Conservation (phyloP, 1,284 basidiomycete species). For the Cryptococcus sp. region DNA sequence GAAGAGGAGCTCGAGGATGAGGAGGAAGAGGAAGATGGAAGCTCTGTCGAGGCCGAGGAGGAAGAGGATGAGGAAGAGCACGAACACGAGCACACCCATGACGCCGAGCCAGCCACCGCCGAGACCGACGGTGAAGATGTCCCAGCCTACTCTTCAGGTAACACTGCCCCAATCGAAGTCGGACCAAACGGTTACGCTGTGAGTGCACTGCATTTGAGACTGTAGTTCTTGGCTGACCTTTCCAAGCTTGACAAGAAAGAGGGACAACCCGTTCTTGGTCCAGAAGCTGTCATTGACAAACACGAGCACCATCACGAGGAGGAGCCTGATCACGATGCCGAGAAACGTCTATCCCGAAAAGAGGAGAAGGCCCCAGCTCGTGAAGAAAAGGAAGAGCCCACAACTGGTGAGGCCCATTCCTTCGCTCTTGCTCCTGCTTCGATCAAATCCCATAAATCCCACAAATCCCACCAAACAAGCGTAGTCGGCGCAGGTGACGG, state of each 20-base stretch:
- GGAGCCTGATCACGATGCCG: neutral
- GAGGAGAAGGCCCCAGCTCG: constrained; percentile 45
- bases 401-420: constrained; percentile 41
- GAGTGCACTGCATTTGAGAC: constrained; percentile 35
- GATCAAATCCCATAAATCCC: neutral
- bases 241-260: constrained; percentile 44
- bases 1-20: constrained; percentile 63
- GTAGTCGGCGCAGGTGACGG: constrained; percentile 5
- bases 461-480: neutral
- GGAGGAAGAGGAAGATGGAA: constrained; percentile 63
- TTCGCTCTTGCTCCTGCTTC: constrained; percentile 10
- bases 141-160: constrained; percentile 48
- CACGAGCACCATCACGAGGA: constrained; percentile 4
- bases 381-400: constrained; percentile 24
- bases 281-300: constrained; percentile 19
- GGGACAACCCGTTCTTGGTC: constrained; percentile 24
- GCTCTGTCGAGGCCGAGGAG: constrained; percentile 69
- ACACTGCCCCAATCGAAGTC: constrained; percentile 50
- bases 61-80: constrained; percentile 54
- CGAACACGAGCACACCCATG: constrained; percentile 52
- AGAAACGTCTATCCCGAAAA: constrained; percentile 30
- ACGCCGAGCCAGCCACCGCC: constrained; percentile 30
- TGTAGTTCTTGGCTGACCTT: neutral
- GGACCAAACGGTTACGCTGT: constrained; percentile 69
- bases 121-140: constrained; percentile 45